A percentile compares a stretch with the other conserved stretches of the same genome.
Evolutionary conservation across 176 grass and related monocot genomes (phyloP).

Genomic region (Thalia dealbata): DNA sequence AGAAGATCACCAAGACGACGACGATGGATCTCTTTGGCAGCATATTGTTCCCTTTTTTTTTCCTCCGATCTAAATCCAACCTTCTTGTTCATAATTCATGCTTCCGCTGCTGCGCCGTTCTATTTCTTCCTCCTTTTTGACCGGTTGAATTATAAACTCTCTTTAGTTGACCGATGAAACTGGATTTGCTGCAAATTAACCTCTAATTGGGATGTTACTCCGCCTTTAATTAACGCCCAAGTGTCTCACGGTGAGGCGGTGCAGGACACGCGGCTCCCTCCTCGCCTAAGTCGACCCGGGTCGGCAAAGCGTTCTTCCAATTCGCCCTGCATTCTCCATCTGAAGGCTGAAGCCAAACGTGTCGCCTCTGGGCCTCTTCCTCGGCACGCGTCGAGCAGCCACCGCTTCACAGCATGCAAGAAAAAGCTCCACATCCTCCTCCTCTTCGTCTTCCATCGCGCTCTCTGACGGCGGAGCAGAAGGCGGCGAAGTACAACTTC

Average conservation of each 20-base stretch:
- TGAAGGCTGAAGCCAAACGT: background rate
- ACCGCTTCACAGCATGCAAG: background rate
- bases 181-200: too few relatives aligned
- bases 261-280: background rate
- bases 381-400: background rate
- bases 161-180: too few relatives aligned
- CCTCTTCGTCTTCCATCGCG: too few relatives aligned
- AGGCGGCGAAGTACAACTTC: too few relatives aligned
- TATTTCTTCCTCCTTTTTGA: too few relatives aligned
- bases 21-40: slow-evolving; percentile 25
- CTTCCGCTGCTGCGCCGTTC: too few relatives aligned
- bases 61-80: background rate
- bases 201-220: too few relatives aligned
- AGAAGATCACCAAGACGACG: slow-evolving; percentile 23
- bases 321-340: background rate
- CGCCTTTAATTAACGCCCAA: too few relatives aligned
- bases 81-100: too few relatives aligned
- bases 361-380: background rate
- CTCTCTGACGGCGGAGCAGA: too few relatives aligned
- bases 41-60: background rate
- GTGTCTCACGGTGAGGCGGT: too few relatives aligned
- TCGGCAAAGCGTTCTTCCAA: background rate
- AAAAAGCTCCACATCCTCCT: background rate
- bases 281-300: background rate
- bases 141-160: too few relatives aligned